Percentiles rank a stretch among this genome's conserved stretches.
Evolutionary conservation across 2,329 filamentous ascomycete species (phyloP).

Genomic region (Lecanoromycetidae sp.): DNA sequence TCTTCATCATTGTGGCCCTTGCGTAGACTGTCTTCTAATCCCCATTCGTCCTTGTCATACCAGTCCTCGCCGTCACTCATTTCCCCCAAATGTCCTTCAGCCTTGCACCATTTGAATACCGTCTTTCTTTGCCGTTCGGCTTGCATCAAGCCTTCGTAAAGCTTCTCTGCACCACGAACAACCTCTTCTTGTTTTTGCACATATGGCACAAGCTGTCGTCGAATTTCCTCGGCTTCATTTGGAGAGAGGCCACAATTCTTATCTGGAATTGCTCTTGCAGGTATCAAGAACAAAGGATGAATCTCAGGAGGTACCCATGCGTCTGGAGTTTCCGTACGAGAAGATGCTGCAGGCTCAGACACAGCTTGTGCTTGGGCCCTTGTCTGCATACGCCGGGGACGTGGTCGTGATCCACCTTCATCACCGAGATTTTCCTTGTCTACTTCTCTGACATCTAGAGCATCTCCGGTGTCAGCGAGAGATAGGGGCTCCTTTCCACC

Average conservation of each 20-base stretch:
- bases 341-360: conserved; percentile 12
- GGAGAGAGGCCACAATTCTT: conserved; percentile 45
- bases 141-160: conserved; percentile 44
- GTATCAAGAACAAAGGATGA: conserved; percentile 47
- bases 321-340: conserved; percentile 8
- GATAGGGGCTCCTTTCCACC: background rate
- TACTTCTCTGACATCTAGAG: conserved; percentile 2
- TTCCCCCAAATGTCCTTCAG: conserved; percentile 51
- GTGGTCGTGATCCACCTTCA: conserved; percentile 9
- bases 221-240: conserved; percentile 50
- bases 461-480: too few relatives aligned
- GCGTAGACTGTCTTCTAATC: conserved; percentile 40
- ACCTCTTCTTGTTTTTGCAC: conserved; percentile 56
- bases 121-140: conserved; percentile 48
- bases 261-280: conserved; percentile 38
- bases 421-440: conserved; percentile 3
- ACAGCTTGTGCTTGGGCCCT: conserved; percentile 18
- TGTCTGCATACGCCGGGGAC: conserved; percentile 17
- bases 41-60: conserved; percentile 52
- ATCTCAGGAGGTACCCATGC: conserved; percentile 29
- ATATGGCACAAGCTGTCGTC: conserved; percentile 47
- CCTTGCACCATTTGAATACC: conserved; percentile 49
- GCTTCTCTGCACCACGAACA: conserved; percentile 42
- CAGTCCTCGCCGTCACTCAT: conserved; percentile 58
- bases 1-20: conserved; percentile 52